Conservation (phyloP, 202 grass and related monocot species). For the Setaria viridis region DNA sequence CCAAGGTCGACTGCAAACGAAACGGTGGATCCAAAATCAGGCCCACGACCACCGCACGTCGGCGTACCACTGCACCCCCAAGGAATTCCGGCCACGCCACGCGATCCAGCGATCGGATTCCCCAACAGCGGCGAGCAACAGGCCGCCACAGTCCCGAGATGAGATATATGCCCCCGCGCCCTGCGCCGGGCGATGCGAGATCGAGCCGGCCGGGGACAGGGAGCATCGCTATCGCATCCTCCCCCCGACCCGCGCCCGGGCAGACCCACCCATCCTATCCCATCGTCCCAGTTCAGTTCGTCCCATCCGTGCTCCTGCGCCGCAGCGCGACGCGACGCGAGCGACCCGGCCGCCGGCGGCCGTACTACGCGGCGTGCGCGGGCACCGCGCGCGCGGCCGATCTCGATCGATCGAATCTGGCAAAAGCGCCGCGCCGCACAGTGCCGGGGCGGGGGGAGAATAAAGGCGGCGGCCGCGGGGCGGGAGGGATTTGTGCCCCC, state of each 20-base stretch:
- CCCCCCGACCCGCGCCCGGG: background rate
- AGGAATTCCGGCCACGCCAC: background rate
- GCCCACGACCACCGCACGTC: background rate
- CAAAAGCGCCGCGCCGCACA: slow-evolving; percentile 1
- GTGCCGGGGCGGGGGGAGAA: background rate
- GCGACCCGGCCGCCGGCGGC: background rate
- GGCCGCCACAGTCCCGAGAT: background rate
- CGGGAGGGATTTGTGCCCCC: slow-evolving; percentile 22
- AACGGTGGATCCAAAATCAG: slow-evolving; percentile 23
- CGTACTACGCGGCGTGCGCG: background rate
- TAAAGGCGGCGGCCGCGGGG: slow-evolving; percentile 26
- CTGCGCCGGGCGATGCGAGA: background rate
- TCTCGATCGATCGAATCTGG: slow-evolving; percentile 7
- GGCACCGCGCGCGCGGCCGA: background rate
- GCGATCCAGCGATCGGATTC: background rate
- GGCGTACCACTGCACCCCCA: background rate
- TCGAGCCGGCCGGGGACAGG: background rate
- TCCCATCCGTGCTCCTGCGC: slow-evolving; percentile 26
- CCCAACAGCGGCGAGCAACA: background rate
- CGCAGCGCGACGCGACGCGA: background rate
- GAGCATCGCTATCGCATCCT: slow-evolving; percentile 22
- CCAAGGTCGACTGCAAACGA: slow-evolving; percentile 20
- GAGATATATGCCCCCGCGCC: slow-evolving; percentile 13
- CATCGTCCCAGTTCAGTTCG: slow-evolving; percentile 28
- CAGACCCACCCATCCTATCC: background rate